phyloP scores from a whole-genome alignment of 257 asterid species.

The Solanum rostratum region DNA sequence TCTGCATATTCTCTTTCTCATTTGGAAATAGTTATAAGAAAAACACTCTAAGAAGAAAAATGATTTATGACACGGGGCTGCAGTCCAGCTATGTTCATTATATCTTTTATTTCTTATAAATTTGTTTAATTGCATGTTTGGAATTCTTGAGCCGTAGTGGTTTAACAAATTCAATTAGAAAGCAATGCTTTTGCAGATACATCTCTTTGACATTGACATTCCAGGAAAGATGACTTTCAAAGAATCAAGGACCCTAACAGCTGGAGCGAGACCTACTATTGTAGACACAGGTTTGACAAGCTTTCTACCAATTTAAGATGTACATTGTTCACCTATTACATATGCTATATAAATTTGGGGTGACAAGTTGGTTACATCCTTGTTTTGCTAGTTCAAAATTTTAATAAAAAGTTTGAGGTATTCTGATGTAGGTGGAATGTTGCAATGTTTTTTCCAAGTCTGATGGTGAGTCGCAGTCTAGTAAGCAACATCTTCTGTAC shows the following conservation, averaged over 20 bases:
- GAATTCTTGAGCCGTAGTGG: not conserved
- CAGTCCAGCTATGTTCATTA: not conserved
- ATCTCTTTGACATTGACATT: constrained; percentile 81
- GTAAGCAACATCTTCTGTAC: not conserved
- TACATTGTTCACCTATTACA: not conserved
- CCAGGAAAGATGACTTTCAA: constrained; percentile 74
- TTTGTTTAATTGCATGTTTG: not conserved
- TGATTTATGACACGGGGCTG: not conserved
- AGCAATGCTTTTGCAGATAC: constrained; percentile 39
- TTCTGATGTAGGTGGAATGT: not conserved
- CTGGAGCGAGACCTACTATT: constrained; percentile 75
- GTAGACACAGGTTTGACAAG: constrained; percentile 66
- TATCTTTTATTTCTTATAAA: not conserved
- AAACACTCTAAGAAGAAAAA: not conserved
- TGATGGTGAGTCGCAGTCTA: not conserved
- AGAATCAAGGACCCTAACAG: constrained; percentile 76
- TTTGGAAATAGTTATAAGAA: not conserved
- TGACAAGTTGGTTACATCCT: not conserved
- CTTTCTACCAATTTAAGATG: constrained; percentile 2
- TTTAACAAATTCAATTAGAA: not conserved
- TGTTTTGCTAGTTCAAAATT: not conserved
- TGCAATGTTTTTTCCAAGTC: not conserved
- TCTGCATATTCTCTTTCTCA: constrained; percentile 2
- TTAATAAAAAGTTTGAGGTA: not conserved
- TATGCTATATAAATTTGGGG: not conserved